phyloP scores from a whole-genome alignment of 495 filamentous ascomycete genomes.

The Cladorrhinum samala region DNA sequence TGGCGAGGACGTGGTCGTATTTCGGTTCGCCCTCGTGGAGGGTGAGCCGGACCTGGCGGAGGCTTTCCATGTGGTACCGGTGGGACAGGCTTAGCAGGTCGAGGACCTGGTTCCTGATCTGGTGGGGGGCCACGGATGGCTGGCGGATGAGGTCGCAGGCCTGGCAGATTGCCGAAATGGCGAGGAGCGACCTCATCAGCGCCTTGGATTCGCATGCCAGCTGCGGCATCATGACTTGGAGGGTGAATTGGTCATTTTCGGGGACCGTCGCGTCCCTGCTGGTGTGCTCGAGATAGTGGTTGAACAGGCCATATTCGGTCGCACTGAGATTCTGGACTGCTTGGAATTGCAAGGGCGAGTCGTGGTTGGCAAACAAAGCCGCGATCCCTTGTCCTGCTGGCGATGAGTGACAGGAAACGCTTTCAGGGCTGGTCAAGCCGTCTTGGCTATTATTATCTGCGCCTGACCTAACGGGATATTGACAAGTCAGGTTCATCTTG shows the following conservation, averaged over 20 bases:
- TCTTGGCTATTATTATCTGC: background rate
- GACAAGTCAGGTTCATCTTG: constrained; percentile 22
- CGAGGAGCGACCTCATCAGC: constrained; percentile 38
- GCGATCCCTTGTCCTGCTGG: background rate
- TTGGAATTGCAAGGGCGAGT: constrained; percentile 8
- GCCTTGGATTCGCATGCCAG: constrained; percentile 35
- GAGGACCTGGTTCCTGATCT: constrained; percentile 20
- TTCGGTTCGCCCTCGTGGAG: constrained; percentile 15
- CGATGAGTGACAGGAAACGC: constrained; percentile 2
- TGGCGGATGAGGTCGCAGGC: constrained; percentile 33
- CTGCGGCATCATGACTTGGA: constrained; percentile 37
- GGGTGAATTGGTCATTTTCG: constrained; percentile 31
- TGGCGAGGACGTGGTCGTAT: constrained; percentile 36
- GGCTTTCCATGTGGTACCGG: constrained; percentile 29
- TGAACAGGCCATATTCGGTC: constrained; percentile 31
- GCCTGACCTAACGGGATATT: constrained; percentile 9
- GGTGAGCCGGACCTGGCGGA: constrained; percentile 26
- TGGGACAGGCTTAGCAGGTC: constrained; percentile 29
- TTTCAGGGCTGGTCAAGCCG: background rate
- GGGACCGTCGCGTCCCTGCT: constrained; percentile 32
- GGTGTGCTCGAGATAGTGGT: constrained; percentile 39
- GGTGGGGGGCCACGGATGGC: constrained; percentile 9
- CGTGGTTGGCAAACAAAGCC: background rate
- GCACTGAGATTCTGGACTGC: constrained; percentile 19
- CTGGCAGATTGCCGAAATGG: constrained; percentile 36